Base-by-base conservation (phyloP, 148 eudicot species). In the Hydrangea macrophylla region DNA sequence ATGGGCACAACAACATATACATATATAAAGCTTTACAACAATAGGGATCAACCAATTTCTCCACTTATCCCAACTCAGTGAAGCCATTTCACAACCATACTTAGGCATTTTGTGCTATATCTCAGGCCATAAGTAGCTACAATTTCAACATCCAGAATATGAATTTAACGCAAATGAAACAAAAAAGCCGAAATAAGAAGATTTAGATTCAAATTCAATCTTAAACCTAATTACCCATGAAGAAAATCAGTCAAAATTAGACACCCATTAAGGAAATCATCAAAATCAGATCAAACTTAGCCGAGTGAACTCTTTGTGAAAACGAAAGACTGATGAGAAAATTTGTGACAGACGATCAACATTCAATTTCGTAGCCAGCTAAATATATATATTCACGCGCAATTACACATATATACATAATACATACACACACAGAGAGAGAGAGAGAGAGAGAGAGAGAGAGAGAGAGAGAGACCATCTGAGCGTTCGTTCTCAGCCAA, bases 401-500 rank as follows among this genome's bases (percentile, higher is more conserved):
- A 44, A 0, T 22, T 1, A 11, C 6, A 33, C 20, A 15, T 15
- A 54, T 17, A 22, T 66, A 2, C 0, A n/a, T 20, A 22, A 17
- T 7, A 32, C n/a, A 18, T 31, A 6, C 1, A 18, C 1, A 31
- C 1, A 7, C 1, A 23, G 20, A 58, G 24, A 31, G 25, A 59
- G 28, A 70, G 60, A 66, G 56, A 67, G 60, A 55, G 45, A 45
- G 27, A 56, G 50, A 31, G 65, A 61, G 45, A 20, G 24, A 2
- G 7, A 2, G 6, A 18, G 15, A 42, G 36, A 32, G 63, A 73
- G 42, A 55, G 24, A 84, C 88, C 88, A 74, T 76, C 85, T 5
- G 85, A 81, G 60, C 81, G 75, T 15, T 73, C 81, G 58, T 73
- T 73, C 17, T 84, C 78, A 4, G 82, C 54, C 50, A 84, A 68